Conservation (phyloP, 805 yeast genomes). For the Scheffersomyces coipomensis region DNA sequence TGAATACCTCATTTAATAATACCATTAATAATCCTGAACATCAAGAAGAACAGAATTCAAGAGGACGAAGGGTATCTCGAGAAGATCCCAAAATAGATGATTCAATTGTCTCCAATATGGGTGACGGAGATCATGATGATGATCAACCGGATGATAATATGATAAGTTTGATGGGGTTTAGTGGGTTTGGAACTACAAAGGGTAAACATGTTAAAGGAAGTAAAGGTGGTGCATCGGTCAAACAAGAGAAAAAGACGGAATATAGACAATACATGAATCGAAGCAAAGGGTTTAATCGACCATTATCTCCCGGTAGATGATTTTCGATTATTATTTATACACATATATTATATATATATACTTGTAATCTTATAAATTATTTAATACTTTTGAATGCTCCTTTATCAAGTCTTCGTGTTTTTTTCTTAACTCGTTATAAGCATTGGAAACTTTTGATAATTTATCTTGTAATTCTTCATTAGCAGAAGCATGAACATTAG, state of each 20-base stretch:
- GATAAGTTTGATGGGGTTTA: constrained; percentile 57
- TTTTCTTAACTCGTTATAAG: constrained; percentile 56
- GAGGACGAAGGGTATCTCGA: constrained; percentile 25
- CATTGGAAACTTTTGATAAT: constrained; percentile 50
- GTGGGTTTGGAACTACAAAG: constrained; percentile 54
- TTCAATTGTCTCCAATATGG: not conserved
- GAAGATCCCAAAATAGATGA: constrained; percentile 14
- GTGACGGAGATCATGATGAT: constrained; percentile 5
- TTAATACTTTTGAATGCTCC: constrained; percentile 45
- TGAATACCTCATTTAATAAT: constrained; percentile 16
- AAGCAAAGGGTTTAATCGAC: constrained; percentile 53
- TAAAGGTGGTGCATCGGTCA: constrained; percentile 42
- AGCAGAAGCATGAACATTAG: not conserved
- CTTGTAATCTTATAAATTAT: constrained; percentile 1
- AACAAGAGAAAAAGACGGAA: constrained; percentile 34
- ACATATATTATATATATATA: not conserved
- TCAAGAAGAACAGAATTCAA: constrained; percentile 14
- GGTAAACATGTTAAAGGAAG: constrained; percentile 54
- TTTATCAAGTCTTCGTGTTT: constrained; percentile 58
- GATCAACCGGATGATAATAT: constrained; percentile 24
- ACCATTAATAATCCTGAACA: constrained; percentile 10
- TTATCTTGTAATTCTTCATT: constrained; percentile 19
- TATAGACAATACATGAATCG: constrained; percentile 64
- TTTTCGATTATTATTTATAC: not conserved
- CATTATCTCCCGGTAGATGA: constrained; percentile 47